Evolutionary conservation across 345 rosid species (phyloP), one percentile per base, ranked within the genome.

Genomic region (Aquilaria malaccensis): DNA sequence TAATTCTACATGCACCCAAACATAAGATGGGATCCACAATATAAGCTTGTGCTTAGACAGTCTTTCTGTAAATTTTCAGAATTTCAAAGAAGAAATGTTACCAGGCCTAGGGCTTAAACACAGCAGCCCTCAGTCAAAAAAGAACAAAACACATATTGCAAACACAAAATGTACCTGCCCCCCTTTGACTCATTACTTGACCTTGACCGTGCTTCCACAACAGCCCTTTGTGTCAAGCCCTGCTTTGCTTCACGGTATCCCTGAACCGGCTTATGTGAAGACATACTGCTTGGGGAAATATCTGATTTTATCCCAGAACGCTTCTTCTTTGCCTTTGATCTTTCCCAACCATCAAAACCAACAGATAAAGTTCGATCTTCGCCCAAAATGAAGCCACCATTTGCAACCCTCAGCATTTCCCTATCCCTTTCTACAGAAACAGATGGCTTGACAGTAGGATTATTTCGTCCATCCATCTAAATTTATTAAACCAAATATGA

Each of bases 271-370:
- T 86, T 89, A 72, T 82, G 45, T 45, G 85, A 81, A 46, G 70
- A 68, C 70, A 68, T 64, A 73, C 66, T 0, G 5, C 43, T 80
- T 41, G 85, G 71, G 65, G 90, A 75, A 62, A 64, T 72, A 63
- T 85, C 98, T 2, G 76, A 76, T 79, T 80, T 89, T 76, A 89
- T 90, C 60, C 82, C 88, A 65, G 97, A 85, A 33, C 97, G 95
- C 67, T 86, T 94, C 79, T 87, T 89, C 81, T 85, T 94, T 87
- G 85, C 74, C 79, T 83, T 94, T 59, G 93, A 63, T 77, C 86
- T 94, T 72, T 90, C 97, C 96, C 97, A 94, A 55, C 93, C 93
- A 59, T 94, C 99, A 72, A 79, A 79, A 32, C 86, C 81, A 67
- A 81, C 74, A 53, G 89, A 58, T 72, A 80, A 72, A 71, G 81